Conservation (phyloP, 192 early-diverging fungal genomes). For the Mortierella hygrophila region DNA sequence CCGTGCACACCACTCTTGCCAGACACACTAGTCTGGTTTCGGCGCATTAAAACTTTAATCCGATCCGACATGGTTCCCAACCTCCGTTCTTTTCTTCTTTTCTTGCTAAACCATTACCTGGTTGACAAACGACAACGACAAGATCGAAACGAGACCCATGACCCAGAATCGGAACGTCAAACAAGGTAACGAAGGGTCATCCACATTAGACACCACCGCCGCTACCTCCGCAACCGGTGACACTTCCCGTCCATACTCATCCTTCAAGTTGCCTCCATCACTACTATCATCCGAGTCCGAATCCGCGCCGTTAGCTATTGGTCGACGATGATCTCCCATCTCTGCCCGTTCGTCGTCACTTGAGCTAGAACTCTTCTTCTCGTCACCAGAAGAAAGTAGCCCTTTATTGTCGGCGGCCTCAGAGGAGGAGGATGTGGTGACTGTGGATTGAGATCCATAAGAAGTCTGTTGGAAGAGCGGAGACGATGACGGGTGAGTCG, state of each 20-base stretch:
- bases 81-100: background rate
- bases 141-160: slow-evolving; percentile 58
- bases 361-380: background rate
- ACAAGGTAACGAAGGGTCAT: slow-evolving; percentile 64
- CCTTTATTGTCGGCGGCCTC: background rate
- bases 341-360: background rate
- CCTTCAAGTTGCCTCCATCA: background rate
- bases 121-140: slow-evolving; percentile 61
- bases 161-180: slow-evolving; percentile 67
- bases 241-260: slow-evolving; percentile 33
- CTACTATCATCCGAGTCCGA: background rate
- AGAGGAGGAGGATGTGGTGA: background rate
- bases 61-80: background rate
- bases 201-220: slow-evolving; percentile 59
- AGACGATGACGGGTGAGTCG: background rate
- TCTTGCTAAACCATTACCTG: slow-evolving; percentile 35
- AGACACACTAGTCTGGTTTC: background rate
- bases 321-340: background rate
- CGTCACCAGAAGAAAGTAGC: background rate
- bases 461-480: background rate
- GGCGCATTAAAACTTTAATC: slow-evolving; percentile 4
- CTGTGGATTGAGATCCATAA: background rate
- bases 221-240: slow-evolving; percentile 60
- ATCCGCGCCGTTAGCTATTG: background rate
- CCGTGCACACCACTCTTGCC: background rate